Evolutionary conservation across 2,329 filamentous ascomycete species (phyloP).

Genomic region (Dendrostoma leiphaemia): DNA sequence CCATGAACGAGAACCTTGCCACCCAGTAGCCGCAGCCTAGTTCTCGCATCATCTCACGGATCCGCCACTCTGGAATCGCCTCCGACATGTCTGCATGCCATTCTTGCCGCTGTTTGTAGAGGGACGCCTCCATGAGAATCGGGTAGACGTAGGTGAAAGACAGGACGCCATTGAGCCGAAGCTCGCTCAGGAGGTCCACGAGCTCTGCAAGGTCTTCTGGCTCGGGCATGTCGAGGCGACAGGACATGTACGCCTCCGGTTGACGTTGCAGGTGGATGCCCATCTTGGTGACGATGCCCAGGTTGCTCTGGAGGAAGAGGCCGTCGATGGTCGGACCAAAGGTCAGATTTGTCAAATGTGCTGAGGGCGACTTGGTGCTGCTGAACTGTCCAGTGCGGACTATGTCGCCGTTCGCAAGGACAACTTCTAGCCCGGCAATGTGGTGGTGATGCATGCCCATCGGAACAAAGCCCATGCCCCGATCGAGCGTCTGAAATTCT

Average conservation of each 20-base stretch:
- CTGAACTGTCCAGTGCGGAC: constrained; percentile 26
- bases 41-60: constrained; percentile 40
- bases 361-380: constrained; percentile 37
- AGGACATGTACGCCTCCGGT: constrained; percentile 45
- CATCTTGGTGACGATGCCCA: constrained; percentile 56
- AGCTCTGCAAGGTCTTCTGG: constrained; percentile 42
- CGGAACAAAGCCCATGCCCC: constrained; percentile 39
- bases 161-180: constrained; percentile 41
- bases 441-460: constrained; percentile 33
- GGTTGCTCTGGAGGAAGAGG: constrained; percentile 51
- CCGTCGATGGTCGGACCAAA: constrained; percentile 43
- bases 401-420: constrained; percentile 26
- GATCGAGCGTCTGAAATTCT: constrained; percentile 38
- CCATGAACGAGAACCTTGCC: constrained; percentile 43
- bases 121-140: constrained; percentile 43
- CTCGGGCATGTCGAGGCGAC: constrained; percentile 42
- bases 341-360: constrained; percentile 36
- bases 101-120: constrained; percentile 39
- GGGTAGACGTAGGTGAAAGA: constrained; percentile 42
- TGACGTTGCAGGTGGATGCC: constrained; percentile 42
- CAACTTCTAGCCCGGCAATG: constrained; percentile 34
- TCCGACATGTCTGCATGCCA: constrained; percentile 41
- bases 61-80: constrained; percentile 42
- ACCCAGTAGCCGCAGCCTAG: constrained; percentile 43
- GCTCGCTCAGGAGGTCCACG: constrained; percentile 40